Evolutionary conservation across 306 rosid species (phyloP).

Genomic region (Bauhinia variegata): DNA sequence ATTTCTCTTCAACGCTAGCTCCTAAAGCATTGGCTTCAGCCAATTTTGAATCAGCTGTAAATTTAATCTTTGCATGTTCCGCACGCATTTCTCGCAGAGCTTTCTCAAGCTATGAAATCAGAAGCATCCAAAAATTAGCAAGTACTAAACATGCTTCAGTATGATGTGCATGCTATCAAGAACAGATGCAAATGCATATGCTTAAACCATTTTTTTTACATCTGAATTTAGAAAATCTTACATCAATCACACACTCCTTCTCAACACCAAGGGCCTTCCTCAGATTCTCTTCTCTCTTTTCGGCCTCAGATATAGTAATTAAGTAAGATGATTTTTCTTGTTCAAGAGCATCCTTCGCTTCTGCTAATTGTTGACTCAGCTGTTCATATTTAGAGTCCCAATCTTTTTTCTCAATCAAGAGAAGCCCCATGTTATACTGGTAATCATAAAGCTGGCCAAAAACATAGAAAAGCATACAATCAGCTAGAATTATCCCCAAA

Average conservation of each 20-base stretch:
- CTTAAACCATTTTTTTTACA: not conserved
- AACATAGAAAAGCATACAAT: slow-evolving; percentile 23
- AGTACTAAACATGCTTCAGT: slow-evolving; percentile 15
- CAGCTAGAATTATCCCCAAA: not conserved
- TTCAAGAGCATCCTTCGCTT: slow-evolving; percentile 67
- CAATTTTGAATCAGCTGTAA: slow-evolving; percentile 83
- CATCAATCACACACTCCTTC: slow-evolving; percentile 93
- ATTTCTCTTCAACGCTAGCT: slow-evolving; percentile 82
- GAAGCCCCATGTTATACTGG: slow-evolving; percentile 96
- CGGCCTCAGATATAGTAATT: slow-evolving; percentile 72
- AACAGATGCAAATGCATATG: not conserved
- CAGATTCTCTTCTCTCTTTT: slow-evolving; percentile 80
- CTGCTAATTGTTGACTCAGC: slow-evolving; percentile 56
- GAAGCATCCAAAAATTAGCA: slow-evolving; percentile 47
- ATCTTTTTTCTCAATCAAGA: slow-evolving; percentile 94
- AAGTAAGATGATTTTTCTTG: slow-evolving; percentile 73
- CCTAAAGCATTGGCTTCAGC: slow-evolving; percentile 90
- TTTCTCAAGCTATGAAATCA: slow-evolving; percentile 77
- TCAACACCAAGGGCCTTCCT: slow-evolving; percentile 94
- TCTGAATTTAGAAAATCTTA: slow-evolving; percentile 55
- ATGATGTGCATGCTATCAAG: not conserved
- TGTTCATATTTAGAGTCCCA: slow-evolving; percentile 71
- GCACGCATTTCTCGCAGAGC: slow-evolving; percentile 87
- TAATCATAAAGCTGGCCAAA: slow-evolving; percentile 82
- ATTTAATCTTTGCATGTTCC: slow-evolving; percentile 85